These are phyloP conservation scores for Cordia subcordata DNA, from an alignment of 257 asterid species.

Conservation along the genomic window DNA sequence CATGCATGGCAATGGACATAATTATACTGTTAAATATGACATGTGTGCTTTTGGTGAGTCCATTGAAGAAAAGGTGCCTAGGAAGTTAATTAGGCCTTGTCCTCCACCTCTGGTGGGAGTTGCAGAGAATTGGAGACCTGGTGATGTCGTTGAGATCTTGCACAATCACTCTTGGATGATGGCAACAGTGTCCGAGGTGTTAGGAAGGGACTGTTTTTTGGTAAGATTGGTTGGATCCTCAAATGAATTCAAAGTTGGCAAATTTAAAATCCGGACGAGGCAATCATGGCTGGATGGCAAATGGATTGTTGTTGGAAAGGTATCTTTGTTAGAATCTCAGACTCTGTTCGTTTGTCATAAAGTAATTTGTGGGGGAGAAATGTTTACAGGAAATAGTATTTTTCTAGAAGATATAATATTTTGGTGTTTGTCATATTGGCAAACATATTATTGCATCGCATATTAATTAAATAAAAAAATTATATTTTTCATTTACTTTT, in stretches of 20 bases:
- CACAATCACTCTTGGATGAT: constrained; percentile 31
- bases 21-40: constrained; percentile 23
- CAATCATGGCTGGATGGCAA: constrained; percentile 35
- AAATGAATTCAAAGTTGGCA: constrained; percentile 25
- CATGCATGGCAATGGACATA: constrained; percentile 18
- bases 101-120: constrained; percentile 20
- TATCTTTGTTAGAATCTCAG: constrained; percentile 1
- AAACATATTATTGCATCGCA: too few relatives aligned
- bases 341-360: too few relatives aligned
- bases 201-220: constrained; percentile 15
- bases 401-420: too few relatives aligned
- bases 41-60: constrained; percentile 1
- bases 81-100: constrained; percentile 30
- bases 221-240: constrained; percentile 34
- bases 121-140: constrained; percentile 23
- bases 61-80: constrained; percentile 19
- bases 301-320: constrained; percentile 45
- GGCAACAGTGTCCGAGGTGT: constrained; percentile 34
- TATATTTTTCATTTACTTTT: too few relatives aligned
- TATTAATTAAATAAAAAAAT: too few relatives aligned
- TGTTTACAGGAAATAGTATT: too few relatives aligned
- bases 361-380: too few relatives aligned
- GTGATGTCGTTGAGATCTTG: constrained; percentile 38
- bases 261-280: constrained; percentile 27
- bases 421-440: too few relatives aligned